Base-by-base conservation (phyloP, 2,329 filamentous ascomycete genomes). In the Aureobasidium sp. region DNA sequence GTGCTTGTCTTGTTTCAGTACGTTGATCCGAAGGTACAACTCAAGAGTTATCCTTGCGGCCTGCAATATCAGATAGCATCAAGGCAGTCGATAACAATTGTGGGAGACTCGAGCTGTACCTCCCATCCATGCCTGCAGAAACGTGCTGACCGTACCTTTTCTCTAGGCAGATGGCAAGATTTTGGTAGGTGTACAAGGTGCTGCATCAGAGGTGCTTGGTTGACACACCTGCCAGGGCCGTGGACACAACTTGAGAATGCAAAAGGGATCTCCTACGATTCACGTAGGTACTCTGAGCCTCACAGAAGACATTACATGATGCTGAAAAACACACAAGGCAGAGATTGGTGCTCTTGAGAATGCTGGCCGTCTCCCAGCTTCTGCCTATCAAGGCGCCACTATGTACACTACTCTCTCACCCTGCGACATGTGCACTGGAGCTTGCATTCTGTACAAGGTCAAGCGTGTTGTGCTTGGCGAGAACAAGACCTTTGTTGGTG, bases 351-450 rank as follows among this genome's bases (percentile, higher is more conserved):
- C 86, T n/a, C 78, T 92, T 40, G 85, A 88, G 69, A 85, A 87
- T 71, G 86, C 87, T 0, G 88, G 88, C 47, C 83, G 88, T 40
- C 80, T 90, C 23, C 84, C 86, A 33, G 87, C 86, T 17, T 82
- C 81, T 1, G 80, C 81, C 6, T 91, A 90, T 72, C 79, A 80
- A 65, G 85, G 84, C 31, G 55, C 55, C 8, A 62, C 62, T 53
- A 90, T 92, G 86, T 92, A 89, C 74, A 92, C 88, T 2, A 90
- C 88, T 0, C 77, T 92, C 7, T 89, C 86, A 2, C 88, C 88
- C 0, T 92, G 88, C 71, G 86, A 89, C 69, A 91, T 91, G 88
- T 92, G 86, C 73, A 90, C 88, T 4, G 88, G 88, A 9, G 87
- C 88, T 2, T 90, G 87, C 68, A 76, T 92, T 62, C 78, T 91